Conservation (phyloP, 2,329 filamentous ascomycete species). For the Diaporthe sp. region DNA sequence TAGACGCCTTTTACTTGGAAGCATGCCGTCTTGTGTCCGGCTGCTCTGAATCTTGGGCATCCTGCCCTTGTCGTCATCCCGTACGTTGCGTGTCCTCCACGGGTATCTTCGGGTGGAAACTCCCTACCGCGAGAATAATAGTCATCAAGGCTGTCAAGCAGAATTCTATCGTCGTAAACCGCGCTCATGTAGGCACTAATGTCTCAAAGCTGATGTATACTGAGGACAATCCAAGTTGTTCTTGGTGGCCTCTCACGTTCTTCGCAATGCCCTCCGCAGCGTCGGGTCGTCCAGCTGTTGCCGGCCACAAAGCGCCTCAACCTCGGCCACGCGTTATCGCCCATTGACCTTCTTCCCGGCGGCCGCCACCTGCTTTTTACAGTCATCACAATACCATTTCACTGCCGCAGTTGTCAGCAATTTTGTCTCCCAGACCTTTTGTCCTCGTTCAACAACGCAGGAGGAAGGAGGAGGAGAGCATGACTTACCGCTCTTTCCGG, state of each 20-base stretch:
- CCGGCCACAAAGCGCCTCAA: neutral
- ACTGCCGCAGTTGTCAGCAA: conserved; percentile 58
- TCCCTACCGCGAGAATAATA: neutral
- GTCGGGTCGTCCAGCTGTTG: neutral
- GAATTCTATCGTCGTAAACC: neutral
- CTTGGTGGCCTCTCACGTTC: neutral
- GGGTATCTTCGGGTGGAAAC: conserved; percentile 25
- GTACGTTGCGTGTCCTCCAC: conserved; percentile 5
- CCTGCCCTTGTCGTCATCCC: neutral
- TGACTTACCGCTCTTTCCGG: conserved; percentile 75
- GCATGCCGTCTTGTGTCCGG: neutral
- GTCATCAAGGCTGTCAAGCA: neutral
- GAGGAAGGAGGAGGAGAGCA: conserved; percentile 1
- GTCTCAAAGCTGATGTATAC: neutral
- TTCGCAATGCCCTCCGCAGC: neutral
- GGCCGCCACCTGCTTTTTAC: conserved; percentile 73
- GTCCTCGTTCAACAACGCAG: neutral
- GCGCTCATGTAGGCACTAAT: neutral
- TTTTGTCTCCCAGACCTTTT: neutral
- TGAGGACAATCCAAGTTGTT: neutral
- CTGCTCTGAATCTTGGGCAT: neutral
- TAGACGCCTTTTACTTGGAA: neutral
- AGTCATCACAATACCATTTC: conserved; percentile 87
- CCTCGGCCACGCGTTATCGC: conserved; percentile 48
- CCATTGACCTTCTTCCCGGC: conserved; percentile 63